Base-by-base conservation (phyloP, 2,329 filamentous ascomycete genomes). In the Cadophora malorum region DNA sequence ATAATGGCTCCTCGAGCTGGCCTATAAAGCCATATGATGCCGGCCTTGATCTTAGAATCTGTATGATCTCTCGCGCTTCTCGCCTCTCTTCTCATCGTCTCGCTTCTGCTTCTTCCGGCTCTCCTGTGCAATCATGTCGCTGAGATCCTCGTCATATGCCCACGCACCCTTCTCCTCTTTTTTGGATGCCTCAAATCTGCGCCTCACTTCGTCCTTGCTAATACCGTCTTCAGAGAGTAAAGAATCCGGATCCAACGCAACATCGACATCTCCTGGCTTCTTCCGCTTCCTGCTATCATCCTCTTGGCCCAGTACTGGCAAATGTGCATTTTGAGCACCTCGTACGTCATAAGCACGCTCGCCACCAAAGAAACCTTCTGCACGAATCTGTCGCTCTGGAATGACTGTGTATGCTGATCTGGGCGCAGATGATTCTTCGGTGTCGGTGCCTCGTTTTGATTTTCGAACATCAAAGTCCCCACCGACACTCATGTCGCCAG, bases 41-140 rank as follows among this genome's bases (percentile, higher is more conserved):
- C 59, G 59, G n/a, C 45, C 45, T 47, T 31, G 21, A 12, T 8
- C 45, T 55, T 71, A 78, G 58, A 77, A 78, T 60, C 72, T 72
- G 65, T 77, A 77, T 23, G 70, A 70, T 61, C 75, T 71, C 61
- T 77, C 76, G 33, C 71, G 75, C 78, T 84, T 88, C 79, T 90
- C 90, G 71, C 88, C 85, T 75, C 85, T 85, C 78, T 89, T 89
- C 80, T 97, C 93, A 79, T 93, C 90, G 74, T 97, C 94, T 72
- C 91, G 88, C 86, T 94, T 96, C 78, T 94, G 86, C 78, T 94
- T 87, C 86, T 98, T 98, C 72, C 93, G 87, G 77, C 90, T 93
- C 82, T 98, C 96, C 76, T 93, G 90, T 14, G 93, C 93, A 82
- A 99, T 97, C 92, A 99, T 96, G 76, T 97, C 92, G 75, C 90